Percentiles rank a stretch among this genome's conserved stretches.
These are phyloP conservation scores for Melaleuca quinquenervia DNA, from an alignment of 345 rosid genomes.

Conservation along the genomic window DNA sequence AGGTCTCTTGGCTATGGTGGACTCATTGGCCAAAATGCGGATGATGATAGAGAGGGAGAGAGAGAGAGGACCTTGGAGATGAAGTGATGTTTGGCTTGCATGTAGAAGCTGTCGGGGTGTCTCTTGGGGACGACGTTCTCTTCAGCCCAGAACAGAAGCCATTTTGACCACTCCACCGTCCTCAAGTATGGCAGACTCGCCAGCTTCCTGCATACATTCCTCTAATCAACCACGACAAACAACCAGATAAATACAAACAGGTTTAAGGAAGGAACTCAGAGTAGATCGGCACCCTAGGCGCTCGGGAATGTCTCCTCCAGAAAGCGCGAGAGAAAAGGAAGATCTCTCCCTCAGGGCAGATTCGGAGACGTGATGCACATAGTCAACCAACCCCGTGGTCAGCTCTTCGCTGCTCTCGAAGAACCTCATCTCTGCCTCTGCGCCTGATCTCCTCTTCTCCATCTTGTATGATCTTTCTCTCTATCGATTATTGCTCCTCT, in stretches of 20 bases:
- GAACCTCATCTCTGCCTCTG: constrained; percentile 3
- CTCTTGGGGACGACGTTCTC: constrained; percentile 22
- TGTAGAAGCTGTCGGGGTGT: constrained; percentile 21
- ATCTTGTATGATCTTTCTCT: neutral
- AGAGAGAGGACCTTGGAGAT: constrained; percentile 16
- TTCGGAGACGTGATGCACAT: constrained; percentile 10
- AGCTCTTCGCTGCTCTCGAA: constrained; percentile 16
- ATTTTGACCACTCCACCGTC: constrained; percentile 26
- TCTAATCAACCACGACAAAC: neutral
- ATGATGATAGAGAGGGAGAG: neutral
- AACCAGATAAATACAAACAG: neutral
- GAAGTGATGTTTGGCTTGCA: constrained; percentile 20
- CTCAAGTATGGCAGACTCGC: constrained; percentile 13
- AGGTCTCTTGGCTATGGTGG: too few relatives aligned
- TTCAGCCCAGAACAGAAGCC: constrained; percentile 36
- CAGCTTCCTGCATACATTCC: constrained; percentile 14
- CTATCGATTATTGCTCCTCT: neutral
- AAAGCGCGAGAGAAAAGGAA: constrained; percentile 28
- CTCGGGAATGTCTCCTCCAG: constrained; percentile 20
- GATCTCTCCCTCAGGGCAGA: constrained; percentile 15
- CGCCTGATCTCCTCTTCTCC: neutral
- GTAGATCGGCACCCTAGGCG: constrained; percentile 2
- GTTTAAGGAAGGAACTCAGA: neutral
- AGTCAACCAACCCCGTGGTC: constrained; percentile 10
- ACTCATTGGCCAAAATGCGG: neutral